Conservation (phyloP, 2,329 filamentous ascomycete species). For the Cercospora berteroae region DNA sequence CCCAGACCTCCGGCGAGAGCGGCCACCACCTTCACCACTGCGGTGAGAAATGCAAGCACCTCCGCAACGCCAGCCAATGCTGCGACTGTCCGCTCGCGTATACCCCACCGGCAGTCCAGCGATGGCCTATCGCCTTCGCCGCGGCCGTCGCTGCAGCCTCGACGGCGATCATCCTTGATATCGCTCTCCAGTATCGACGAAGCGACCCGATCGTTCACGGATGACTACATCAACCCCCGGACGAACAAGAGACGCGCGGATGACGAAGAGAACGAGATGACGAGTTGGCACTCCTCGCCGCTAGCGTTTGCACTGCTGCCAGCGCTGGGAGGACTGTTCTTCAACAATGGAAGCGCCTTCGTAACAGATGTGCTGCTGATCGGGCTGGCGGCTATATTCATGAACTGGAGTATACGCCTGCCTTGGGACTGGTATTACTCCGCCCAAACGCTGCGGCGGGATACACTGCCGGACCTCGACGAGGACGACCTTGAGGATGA, state of each 20-base stretch:
- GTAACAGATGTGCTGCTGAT: conserved; percentile 83
- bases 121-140: conserved; percentile 26
- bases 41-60: neutral
- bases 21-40: conserved; percentile 11
- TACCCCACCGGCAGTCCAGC: conserved; percentile 23
- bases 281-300: conserved; percentile 76
- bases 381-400: conserved; percentile 74
- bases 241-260: conserved; percentile 33
- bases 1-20: neutral
- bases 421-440: conserved; percentile 70
- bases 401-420: conserved; percentile 88
- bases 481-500: conserved; percentile 22
- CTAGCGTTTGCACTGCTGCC: conserved; percentile 81
- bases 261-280: conserved; percentile 53
- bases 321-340: conserved; percentile 78
- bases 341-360: conserved; percentile 77
- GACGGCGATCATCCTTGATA: conserved; percentile 72
- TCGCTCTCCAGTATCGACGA: conserved; percentile 73
- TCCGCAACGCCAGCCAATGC: conserved; percentile 12
- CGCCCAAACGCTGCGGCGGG: conserved; percentile 41
- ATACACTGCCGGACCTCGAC: conserved; percentile 20
- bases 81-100: conserved; percentile 24
- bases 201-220: conserved; percentile 64
- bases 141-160: conserved; percentile 36
- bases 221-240: conserved; percentile 62